Base-by-base conservation (phyloP, 208 protist species). In the Acanthamoeba healyi region DNA sequence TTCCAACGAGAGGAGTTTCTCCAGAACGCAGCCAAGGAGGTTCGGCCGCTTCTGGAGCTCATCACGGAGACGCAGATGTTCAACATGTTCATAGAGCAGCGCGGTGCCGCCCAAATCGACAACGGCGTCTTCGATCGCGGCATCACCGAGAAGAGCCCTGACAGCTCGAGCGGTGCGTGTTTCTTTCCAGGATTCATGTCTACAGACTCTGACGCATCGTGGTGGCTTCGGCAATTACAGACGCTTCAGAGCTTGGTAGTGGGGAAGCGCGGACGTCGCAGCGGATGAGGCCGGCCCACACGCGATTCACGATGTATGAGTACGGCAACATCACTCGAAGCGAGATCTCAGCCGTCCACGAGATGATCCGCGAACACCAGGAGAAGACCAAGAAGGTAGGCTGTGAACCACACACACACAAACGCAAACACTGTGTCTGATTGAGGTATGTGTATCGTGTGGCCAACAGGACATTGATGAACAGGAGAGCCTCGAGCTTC, bases 291-390 rank as follows among this genome's bases (percentile, higher is more conserved):
- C 84, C 65, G n/a, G 89, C 89, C 19, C 89, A 93, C 36, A 67
- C 89, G 29, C 89, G 89, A 6, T 93, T 93, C 89, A 93, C 89
- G 24, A 93, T 93, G 89, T 93, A 93, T 44, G 89, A 93, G 44
- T 82, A 82, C 44, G 89, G 89, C 67, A 82, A 77, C 58, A 93
- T 93, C 89, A 82, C 61, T 17, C 40, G 89, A n/a, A 82, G 67
- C 36, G 89, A 93, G 44, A 93, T 93, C 46, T 91, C 84, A 0
- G 84, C 84, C n/a, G 84, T 91, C 3, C 84, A 91, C 84, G 40
- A 91, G 40, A 91, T 91, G 84, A 2, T 91, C 19, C 58, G 42
- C 19, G 54, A 91, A 24, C 40, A 63, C 36, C 22, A 3, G 9
- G 84, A 91, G n/a, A 32, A 44, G 7, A 74, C 46, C 84, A 91